Evolutionary conservation across 129 eudicot genomes (phyloP), one percentile per base, ranked within the genome.

Genomic region (Artemisia argyi): DNA sequence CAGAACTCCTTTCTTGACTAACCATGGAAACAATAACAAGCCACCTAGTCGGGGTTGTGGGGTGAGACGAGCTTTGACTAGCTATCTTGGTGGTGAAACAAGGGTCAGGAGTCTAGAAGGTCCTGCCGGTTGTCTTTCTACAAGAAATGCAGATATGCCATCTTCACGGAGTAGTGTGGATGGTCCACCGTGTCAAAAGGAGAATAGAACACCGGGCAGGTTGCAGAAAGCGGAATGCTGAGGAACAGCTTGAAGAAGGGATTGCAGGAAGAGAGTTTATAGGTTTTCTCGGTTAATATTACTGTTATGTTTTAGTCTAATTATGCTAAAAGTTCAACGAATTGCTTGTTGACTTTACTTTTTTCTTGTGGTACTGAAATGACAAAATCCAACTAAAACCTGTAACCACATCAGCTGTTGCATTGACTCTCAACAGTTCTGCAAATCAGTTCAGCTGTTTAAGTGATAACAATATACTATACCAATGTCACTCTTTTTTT

Each of bases 71-170:
- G 98, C 82, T 62, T 84, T 93, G 67, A 79, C 92, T 1, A 89
- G 88, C 68, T 93, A 93, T 80, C 91, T 93, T 47, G 95, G 83
- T 48, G 96, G 96, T 70, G 96, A 93, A 70, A 55, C 85, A 49
- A 93, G 89, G 80, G 82, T 68, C 42, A 92, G 83, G 74, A 88
- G 48, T 75, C 66, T 85, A 49, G 91, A 87, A 75, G 85, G 88
- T 20, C 82, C 82, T 6, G 75, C 80, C 7, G 76, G 48, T 73
- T 74, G 86, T 18, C 14, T 46, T 47, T 76, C 85, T 46, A 81
- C 75, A 48, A 86, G 78, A 51, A 72, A 56, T 63, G 78, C 70
- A 28, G 88, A 83, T 50, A 17, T 46, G 68, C 55, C 73, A 15
- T 22, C 75, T 35, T 76, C 89, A 28, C 52, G 77, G 30, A 52